Percentiles rank a stretch among this genome's conserved stretches.
phyloP scores from a whole-genome alignment of 768 basidiomycete genomes.

The Ephemerocybe angulata region DNA sequence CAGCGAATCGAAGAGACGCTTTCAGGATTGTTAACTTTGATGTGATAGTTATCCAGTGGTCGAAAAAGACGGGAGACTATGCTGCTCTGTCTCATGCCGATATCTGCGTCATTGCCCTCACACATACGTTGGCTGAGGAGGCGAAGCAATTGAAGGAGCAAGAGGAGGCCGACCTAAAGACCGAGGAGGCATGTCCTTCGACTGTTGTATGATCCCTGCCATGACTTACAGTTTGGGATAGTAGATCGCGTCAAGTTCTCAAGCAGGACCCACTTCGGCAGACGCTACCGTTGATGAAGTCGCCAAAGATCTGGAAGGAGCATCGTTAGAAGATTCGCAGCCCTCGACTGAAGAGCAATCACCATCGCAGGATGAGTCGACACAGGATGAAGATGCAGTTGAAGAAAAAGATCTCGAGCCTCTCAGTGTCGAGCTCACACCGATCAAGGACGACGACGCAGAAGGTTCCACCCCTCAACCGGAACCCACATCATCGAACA shows the following conservation, averaged over 20 bases:
- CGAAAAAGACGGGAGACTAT: conserved; percentile 96
- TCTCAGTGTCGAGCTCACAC: conserved; percentile 11
- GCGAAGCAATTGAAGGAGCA: conserved; percentile 37
- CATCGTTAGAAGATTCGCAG: neutral
- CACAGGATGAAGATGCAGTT: conserved; percentile 12
- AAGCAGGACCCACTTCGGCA: too few relatives aligned
- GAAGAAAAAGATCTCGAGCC: conserved; percentile 17
- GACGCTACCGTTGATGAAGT: conserved; percentile 17
- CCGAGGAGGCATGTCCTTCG: conserved; percentile 20
- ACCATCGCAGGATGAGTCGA: conserved; percentile 4
- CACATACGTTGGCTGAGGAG: conserved; percentile 68
- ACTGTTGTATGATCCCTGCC: neutral
- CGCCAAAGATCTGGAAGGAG: conserved; percentile 14
- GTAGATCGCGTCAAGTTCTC: conserved; percentile 22
- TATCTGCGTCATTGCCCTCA: conserved; percentile 86
- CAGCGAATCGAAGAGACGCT: neutral
- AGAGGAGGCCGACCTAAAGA: conserved; percentile 8
- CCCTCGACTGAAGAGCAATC: neutral
- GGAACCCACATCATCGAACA: neutral
- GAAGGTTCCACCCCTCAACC: neutral
- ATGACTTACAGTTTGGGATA: conserved; percentile 24
- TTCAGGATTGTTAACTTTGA: neutral
- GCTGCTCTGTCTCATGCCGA: conserved; percentile 88
- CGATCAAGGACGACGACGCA: conserved; percentile 12
- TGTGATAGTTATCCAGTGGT: conserved; percentile 76